A percentile compares a stretch with the other conserved stretches of the same genome.
Conservation (phyloP, 106 monocot species). For the Posidonia australis region DNA sequence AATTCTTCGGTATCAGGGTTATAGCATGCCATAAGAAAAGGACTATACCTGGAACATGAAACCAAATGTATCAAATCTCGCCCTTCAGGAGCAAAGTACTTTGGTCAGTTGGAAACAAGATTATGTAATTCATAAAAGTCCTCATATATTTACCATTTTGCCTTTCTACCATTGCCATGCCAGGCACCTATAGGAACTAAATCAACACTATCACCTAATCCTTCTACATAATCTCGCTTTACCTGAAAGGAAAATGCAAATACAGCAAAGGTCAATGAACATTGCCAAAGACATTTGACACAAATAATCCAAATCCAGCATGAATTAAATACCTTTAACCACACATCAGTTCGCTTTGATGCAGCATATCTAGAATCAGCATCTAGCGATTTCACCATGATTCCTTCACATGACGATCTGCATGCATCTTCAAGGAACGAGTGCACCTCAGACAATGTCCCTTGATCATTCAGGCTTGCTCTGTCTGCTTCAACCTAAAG, state of each 20-base stretch:
- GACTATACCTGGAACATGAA: constrained; percentile 74
- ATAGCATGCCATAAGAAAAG: constrained; percentile 97
- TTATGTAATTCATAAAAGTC: background rate
- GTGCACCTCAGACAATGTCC: constrained; percentile 46
- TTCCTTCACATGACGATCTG: constrained; percentile 87
- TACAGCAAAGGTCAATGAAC: background rate
- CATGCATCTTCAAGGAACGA: constrained; percentile 76
- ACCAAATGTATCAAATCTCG: background rate
- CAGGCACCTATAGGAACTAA: constrained; percentile 97
- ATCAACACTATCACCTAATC: constrained; percentile 78
- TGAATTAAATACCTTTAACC: constrained; percentile 60
- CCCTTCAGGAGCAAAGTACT: background rate
- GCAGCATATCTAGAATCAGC: constrained; percentile 80
- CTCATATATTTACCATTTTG: constrained; percentile 59
- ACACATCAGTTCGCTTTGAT: constrained; percentile 80
- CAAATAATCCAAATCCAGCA: background rate
- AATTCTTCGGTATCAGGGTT: constrained; percentile 79
- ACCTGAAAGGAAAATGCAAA: constrained; percentile 28
- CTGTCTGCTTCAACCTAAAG: constrained; percentile 73
- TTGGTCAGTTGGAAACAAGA: background rate
- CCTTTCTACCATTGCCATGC: constrained; percentile 96
- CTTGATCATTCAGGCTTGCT: constrained; percentile 39
- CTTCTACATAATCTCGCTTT: constrained; percentile 93
- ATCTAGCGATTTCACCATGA: constrained; percentile 80
- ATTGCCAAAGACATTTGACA: background rate